phyloP scores from a whole-genome alignment of 208 protist species.

The Acanthamoeba lenticulata region DNA sequence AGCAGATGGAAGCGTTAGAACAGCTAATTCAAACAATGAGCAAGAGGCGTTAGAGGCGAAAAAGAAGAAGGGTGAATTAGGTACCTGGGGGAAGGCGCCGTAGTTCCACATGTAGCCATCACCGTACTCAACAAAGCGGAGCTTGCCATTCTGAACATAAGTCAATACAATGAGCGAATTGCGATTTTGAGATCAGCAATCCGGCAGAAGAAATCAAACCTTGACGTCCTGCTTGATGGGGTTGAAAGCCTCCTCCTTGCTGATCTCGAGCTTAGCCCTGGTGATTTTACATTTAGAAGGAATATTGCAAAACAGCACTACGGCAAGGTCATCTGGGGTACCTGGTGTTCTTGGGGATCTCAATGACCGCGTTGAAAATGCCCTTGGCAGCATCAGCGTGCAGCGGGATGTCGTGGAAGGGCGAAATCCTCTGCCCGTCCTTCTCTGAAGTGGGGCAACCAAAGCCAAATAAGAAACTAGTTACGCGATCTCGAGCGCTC shows the following conservation, averaged over 20 bases:
- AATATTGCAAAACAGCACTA: neutral
- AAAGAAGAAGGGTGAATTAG: constrained; percentile 48
- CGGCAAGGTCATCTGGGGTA: neutral
- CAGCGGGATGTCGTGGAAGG: constrained; percentile 88
- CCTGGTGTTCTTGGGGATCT: constrained; percentile 85
- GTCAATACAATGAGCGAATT: neutral
- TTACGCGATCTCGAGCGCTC: neutral
- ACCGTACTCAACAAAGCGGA: constrained; percentile 84
- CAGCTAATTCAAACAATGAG: neutral
- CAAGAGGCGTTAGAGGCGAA: neutral
- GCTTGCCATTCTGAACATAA: constrained; percentile 77
- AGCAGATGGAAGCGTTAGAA: neutral
- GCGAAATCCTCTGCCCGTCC: constrained; percentile 75
- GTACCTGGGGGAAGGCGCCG: constrained; percentile 83
- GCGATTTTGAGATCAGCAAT: neutral
- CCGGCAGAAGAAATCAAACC: neutral
- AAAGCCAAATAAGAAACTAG: neutral
- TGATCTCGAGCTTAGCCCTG: constrained; percentile 83
- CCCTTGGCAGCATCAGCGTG: constrained; percentile 45
- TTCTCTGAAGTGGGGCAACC: neutral
- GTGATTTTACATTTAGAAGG: neutral
- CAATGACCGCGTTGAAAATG: constrained; percentile 83
- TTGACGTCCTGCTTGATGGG: constrained; percentile 88
- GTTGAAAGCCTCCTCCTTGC: constrained; percentile 80
- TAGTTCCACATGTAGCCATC: constrained; percentile 89